phyloP scores from a whole-genome alignment of 345 rosid genomes.

The Populus davidiana region DNA sequence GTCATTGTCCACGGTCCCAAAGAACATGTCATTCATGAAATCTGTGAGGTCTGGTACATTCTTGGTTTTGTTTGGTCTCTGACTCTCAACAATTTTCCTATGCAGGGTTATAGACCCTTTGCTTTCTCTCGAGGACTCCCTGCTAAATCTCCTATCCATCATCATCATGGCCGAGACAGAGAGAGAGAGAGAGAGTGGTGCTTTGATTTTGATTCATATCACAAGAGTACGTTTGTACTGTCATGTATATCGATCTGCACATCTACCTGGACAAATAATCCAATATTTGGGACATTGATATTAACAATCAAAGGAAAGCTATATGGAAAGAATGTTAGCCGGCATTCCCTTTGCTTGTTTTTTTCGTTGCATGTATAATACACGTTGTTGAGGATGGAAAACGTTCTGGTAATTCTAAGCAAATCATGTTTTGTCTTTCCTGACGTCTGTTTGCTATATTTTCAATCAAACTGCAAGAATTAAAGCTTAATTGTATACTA shows the following conservation, averaged over 20 bases:
- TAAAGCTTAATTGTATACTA: too few species aligned
- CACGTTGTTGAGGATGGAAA: too few species aligned
- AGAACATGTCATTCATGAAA: slow-evolving; percentile 70
- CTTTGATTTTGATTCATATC: not conserved
- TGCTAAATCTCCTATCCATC: slow-evolving; percentile 31
- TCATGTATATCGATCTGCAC: not conserved
- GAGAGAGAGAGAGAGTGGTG: too few species aligned
- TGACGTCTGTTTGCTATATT: too few species aligned
- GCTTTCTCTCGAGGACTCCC: slow-evolving; percentile 23
- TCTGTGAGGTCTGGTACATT: slow-evolving; percentile 53
- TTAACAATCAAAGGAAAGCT: not conserved
- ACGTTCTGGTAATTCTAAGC: too few species aligned
- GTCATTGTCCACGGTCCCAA: slow-evolving; percentile 35
- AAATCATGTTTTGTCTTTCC: too few species aligned
- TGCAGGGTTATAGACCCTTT: slow-evolving; percentile 23
- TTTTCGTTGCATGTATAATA: too few species aligned
- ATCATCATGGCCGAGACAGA: slow-evolving; percentile 1
- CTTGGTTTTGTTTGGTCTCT: slow-evolving; percentile 13
- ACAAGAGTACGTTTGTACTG: not conserved
- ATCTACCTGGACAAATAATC: not conserved
- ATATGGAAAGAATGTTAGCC: not conserved
- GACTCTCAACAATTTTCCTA: slow-evolving; percentile 28
- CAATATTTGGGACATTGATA: not conserved
- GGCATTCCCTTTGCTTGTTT: too few species aligned
- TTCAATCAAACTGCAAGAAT: too few species aligned